Conservation (phyloP, 192 early-diverging fungal species). For the Coemansia sp. region DNA sequence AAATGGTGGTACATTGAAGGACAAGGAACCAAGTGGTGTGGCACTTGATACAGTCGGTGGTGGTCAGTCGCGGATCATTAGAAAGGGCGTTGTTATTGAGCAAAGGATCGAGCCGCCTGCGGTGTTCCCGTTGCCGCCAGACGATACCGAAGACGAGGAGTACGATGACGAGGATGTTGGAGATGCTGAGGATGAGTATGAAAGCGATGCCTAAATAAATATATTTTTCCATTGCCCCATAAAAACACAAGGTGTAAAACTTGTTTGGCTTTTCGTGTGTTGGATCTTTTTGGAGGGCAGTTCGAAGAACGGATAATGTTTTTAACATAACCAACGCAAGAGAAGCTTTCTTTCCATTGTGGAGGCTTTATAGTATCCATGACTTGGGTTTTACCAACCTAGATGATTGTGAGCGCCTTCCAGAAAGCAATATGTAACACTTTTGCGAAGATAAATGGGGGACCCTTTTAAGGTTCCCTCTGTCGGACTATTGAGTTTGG, state of each 20-base stretch:
- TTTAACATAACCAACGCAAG: no score
- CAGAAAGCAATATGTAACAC: background rate
- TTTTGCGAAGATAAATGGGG: conserved; percentile 14
- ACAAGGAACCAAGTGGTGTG: background rate
- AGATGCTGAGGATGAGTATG: background rate
- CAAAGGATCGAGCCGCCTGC: conserved; percentile 28
- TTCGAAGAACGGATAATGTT: background rate
- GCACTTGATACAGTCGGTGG: background rate
- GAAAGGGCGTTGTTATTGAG: background rate
- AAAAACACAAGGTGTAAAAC: no score
- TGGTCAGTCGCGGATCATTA: background rate
- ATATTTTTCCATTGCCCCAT: background rate
- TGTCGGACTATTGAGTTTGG: conserved; percentile 40
- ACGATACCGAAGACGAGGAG: conserved; percentile 2
- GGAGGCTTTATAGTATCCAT: conserved; percentile 18
- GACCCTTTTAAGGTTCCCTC: background rate
- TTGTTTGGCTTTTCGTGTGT: no score
- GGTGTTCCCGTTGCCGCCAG: conserved; percentile 39
- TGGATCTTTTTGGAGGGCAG: no score
- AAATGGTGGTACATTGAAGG: background rate
- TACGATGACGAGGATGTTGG: conserved; percentile 12
- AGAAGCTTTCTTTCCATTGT: conserved; percentile 9
- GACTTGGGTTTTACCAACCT: conserved; percentile 2
- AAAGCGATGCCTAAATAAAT: background rate
- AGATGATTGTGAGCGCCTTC: conserved; percentile 31